Evolutionary conservation across 495 filamentous ascomycete genomes (phyloP), one percentile per base, ranked within the genome.

Genomic region (Xylaria curta): DNA sequence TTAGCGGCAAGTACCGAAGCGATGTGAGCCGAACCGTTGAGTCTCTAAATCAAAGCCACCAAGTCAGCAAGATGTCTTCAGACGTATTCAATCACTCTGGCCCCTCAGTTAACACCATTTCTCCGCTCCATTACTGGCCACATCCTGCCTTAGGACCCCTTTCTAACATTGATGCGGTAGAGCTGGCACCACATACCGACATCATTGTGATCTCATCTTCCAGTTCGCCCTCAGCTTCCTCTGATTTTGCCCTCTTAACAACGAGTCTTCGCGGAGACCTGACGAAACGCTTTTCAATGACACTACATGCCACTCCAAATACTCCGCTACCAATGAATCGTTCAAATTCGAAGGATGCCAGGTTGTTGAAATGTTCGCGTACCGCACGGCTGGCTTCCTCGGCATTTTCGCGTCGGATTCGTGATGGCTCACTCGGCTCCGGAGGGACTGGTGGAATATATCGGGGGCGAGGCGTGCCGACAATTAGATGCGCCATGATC

Each of bases 11-110:
- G 8, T 13, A 72, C 40, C 0, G 19, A 31, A 6, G 69, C 62
- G 12, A 72, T 66, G 4, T 72, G 69, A 13, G 51, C 69, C 5
- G 69, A 58, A 17, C 69, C 69, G 24, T 61, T 66, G 5, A 72
- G 31, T 40, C 24, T 38, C 69, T 72, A 28, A 17, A 13, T 21
- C 10, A 17, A 38, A 46, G 9, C 58, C 6, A 8, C n/a, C 8
- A 6, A 63, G 19, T 70, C 33, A 70, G 68, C 46, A 9, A 66
- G 1, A 51, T 53, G 19, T 53, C 26, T 49, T 13, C 63, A 49
- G 1, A 47, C 33, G 24, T 6, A 3, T 17, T 3, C 36, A 38
- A n/a, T 26, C 15, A 51, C 38, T 2, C 40, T 1, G 1, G 13
- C 17, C 13, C 15, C 24, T 33, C 10, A 28, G 31, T 17, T 6